phyloP scores from a whole-genome alignment of 495 filamentous ascomycete species.

The Achaetomiella virescens region DNA sequence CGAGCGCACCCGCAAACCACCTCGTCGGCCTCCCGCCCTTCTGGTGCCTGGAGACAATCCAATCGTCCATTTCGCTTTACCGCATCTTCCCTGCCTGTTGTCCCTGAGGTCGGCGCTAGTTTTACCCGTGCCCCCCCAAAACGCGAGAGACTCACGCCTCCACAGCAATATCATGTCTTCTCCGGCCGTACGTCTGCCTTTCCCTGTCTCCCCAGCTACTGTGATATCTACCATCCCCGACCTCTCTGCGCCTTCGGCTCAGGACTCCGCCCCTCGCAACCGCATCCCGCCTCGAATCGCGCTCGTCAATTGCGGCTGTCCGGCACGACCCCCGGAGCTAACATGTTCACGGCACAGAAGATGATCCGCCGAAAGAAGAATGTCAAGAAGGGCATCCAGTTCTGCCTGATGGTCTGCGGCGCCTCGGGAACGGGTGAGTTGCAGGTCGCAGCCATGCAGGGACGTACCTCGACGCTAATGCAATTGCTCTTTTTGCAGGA shows the following conservation, averaged over 20 bases:
- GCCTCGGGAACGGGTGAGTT: slow-evolving; percentile 91
- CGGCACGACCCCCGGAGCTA: slow-evolving; percentile 17
- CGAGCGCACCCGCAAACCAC: slow-evolving; percentile 11
- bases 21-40: slow-evolving; percentile 6
- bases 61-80: slow-evolving; percentile 18
- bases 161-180: slow-evolving; percentile 31
- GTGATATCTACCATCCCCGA: slow-evolving; percentile 4
- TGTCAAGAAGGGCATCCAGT: slow-evolving; percentile 99
- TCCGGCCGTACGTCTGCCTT: slow-evolving; percentile 32
- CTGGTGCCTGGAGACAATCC: slow-evolving; percentile 26
- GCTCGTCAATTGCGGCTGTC: slow-evolving; percentile 12
- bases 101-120: slow-evolving; percentile 19
- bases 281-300: slow-evolving; percentile 1
- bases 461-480: slow-evolving; percentile 19
- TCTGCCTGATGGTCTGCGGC: slow-evolving; percentile 99
- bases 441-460: background rate
- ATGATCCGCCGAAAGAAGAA: slow-evolving; percentile 99
- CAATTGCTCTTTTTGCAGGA: slow-evolving; percentile 46
- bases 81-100: slow-evolving; percentile 13
- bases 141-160: slow-evolving; percentile 15
- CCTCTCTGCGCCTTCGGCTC: slow-evolving; percentile 2
- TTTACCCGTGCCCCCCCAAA: slow-evolving; percentile 20
- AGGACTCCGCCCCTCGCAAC: background rate
- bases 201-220: slow-evolving; percentile 10
- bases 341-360: slow-evolving; percentile 51